Percentiles rank a stretch among this genome's conserved stretches.
phyloP scores from a whole-genome alignment of 805 yeast genomes.

The Pichia sporocuriosa region DNA sequence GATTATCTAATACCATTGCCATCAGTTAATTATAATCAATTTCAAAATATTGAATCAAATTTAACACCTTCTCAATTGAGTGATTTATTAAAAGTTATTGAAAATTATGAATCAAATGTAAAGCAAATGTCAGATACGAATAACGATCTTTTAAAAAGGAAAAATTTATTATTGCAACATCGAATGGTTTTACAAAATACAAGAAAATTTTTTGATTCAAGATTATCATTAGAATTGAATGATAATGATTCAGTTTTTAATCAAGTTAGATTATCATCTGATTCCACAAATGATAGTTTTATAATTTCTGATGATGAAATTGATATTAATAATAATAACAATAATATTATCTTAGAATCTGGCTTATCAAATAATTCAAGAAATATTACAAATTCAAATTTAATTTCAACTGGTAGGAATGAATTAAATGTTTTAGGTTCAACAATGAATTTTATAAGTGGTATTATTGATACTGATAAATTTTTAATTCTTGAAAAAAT shows the following conservation, averaged over 20 bases:
- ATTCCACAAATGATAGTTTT: slow-evolving; percentile 11
- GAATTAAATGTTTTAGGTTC: slow-evolving; percentile 31
- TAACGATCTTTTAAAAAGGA: slow-evolving; percentile 50
- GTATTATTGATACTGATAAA: slow-evolving; percentile 70
- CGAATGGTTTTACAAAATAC: slow-evolving; percentile 46
- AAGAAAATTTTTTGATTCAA: slow-evolving; percentile 29
- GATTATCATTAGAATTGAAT: slow-evolving; percentile 27
- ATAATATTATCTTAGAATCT: slow-evolving; percentile 14
- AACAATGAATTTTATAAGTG: slow-evolving; percentile 53
- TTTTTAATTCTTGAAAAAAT: slow-evolving; percentile 71
- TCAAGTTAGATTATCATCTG: slow-evolving; percentile 21
- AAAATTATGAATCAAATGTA: slow-evolving; percentile 63
- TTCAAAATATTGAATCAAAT: slow-evolving; percentile 30
- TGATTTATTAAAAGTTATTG: slow-evolving; percentile 53
- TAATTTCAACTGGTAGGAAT: slow-evolving; percentile 28
- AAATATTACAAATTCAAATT: not conserved
- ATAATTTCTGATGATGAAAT: slow-evolving; percentile 16
- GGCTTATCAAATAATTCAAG: slow-evolving; percentile 13
- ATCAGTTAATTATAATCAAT: slow-evolving; percentile 7
- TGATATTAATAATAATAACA: not conserved
- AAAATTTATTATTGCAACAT: slow-evolving; percentile 59
- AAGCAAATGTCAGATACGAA: slow-evolving; percentile 63
- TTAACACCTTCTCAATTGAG: slow-evolving; percentile 68
- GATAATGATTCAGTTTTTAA: slow-evolving; percentile 21
- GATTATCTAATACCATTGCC: slow-evolving; percentile 23